phyloP scores from a whole-genome alignment of 2,329 filamentous ascomycete species.

The Penicillium concentricum region DNA sequence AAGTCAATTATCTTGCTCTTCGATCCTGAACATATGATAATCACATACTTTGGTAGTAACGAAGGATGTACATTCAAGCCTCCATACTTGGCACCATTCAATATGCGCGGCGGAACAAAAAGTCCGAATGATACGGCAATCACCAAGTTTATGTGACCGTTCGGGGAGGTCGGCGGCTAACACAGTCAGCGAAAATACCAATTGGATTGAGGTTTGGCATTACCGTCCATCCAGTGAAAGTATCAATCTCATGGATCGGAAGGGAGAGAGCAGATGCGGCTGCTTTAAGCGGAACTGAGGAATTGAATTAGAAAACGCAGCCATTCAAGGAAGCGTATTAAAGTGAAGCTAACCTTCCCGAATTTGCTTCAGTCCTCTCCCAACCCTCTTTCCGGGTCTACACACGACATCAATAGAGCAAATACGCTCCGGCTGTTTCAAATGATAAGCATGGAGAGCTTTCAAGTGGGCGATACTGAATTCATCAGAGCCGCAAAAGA shows the following conservation, averaged over 20 bases:
- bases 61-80: constrained; percentile 94
- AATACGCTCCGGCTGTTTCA: constrained; percentile 55
- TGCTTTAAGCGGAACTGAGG: constrained; percentile 68
- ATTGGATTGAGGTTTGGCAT: constrained; percentile 26
- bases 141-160: constrained; percentile 66
- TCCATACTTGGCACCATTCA: constrained; percentile 71
- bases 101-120: constrained; percentile 75
- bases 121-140: constrained; percentile 93
- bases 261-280: constrained; percentile 65
- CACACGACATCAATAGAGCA: constrained; percentile 83
- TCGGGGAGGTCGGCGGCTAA: constrained; percentile 54
- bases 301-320: constrained; percentile 9
- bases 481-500: constrained; percentile 92
- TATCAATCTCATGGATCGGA: constrained; percentile 71
- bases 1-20: background rate
- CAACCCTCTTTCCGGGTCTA: constrained; percentile 72
- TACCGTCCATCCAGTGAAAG: constrained; percentile 79
- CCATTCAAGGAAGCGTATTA: background rate
- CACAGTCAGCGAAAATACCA: constrained; percentile 19
- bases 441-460: constrained; percentile 64
- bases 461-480: constrained; percentile 79
- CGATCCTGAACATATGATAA: background rate
- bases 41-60: constrained; percentile 71
- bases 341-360: constrained; percentile 58
- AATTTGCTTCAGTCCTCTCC: constrained; percentile 70